Percentiles rank a stretch among this genome's conserved stretches.
phyloP scores from a whole-genome alignment of 495 filamentous ascomycete genomes.

The Jackrogersella multiformis region DNA sequence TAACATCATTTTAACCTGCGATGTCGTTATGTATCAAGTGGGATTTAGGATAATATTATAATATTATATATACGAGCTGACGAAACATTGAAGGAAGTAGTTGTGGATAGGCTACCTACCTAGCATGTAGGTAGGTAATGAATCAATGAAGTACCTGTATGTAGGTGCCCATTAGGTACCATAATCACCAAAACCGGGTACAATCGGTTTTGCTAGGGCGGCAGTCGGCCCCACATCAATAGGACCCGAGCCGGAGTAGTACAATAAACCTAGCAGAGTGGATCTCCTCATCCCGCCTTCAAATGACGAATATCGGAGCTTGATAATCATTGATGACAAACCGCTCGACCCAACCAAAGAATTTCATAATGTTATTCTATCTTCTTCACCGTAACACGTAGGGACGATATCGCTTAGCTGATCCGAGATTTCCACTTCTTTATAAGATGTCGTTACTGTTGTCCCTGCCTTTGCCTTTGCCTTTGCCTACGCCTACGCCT shows the following conservation, averaged over 20 bases:
- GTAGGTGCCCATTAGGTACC: too few relatives aligned
- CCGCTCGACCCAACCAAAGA: not conserved
- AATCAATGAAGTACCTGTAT: too few relatives aligned
- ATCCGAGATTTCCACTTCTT: not conserved
- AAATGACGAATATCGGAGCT: conserved; percentile 40
- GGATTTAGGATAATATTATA: too few relatives aligned
- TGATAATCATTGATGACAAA: conserved; percentile 39
- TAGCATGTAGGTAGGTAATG: conserved; percentile 4
- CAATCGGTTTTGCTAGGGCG: conserved; percentile 18
- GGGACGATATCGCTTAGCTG: conserved; percentile 11
- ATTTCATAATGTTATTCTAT: conserved; percentile 8
- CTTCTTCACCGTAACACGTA: conserved; percentile 2
- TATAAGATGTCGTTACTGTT: conserved; percentile 4
- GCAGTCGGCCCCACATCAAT: conserved; percentile 24
- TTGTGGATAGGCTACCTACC: too few relatives aligned
- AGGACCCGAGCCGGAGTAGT: conserved; percentile 20
- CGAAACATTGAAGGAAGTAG: not conserved
- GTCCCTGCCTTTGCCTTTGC: too few relatives aligned
- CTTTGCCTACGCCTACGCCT: too few relatives aligned
- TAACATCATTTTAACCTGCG: not conserved
- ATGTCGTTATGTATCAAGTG: conserved; percentile 2
- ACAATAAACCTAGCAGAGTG: too few relatives aligned
- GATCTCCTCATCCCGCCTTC: conserved; percentile 39
- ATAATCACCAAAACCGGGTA: too few relatives aligned
- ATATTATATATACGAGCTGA: not conserved